Percentiles rank a stretch among this genome's conserved stretches.
Evolutionary conservation across 805 yeast genomes (phyloP).

Genomic region (Wickerhamiella bombiphila): DNA sequence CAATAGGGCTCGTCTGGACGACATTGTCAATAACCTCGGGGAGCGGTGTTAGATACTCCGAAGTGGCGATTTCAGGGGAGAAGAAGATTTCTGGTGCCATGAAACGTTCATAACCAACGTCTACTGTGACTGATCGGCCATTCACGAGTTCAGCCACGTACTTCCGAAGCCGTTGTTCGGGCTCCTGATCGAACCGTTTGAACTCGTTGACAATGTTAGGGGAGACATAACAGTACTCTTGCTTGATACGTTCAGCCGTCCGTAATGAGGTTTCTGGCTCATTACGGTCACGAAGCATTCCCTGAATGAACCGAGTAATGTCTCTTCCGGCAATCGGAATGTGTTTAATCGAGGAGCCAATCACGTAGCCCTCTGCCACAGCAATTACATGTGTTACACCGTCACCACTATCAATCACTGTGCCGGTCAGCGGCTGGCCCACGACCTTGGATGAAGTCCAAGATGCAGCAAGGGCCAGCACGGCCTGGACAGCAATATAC

Average conservation of each 20-base stretch:
- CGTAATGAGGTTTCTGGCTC: constrained; percentile 85
- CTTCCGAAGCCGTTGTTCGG: constrained; percentile 76
- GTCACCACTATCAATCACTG: constrained; percentile 96
- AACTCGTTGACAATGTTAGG: constrained; percentile 97
- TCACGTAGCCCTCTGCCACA: constrained; percentile 97
- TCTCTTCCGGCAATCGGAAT: constrained; percentile 99
- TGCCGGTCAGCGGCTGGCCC: constrained; percentile 93
- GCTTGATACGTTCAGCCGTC: constrained; percentile 95
- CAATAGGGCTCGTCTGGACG: constrained; percentile 90
- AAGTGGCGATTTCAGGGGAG: constrained; percentile 92
- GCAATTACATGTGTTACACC: constrained; percentile 99
- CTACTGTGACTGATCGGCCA: constrained; percentile 55
- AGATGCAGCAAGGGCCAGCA: constrained; percentile 92
- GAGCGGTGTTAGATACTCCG: constrained; percentile 88
- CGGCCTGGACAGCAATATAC: constrained; percentile 98
- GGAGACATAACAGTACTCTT: constrained; percentile 91
- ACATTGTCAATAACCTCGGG: constrained; percentile 94
- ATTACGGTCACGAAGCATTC: constrained; percentile 88
- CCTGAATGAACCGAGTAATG: constrained; percentile 85
- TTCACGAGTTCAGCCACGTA: constrained; percentile 58
- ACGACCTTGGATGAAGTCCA: constrained; percentile 96
- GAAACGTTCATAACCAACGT: constrained; percentile 94
- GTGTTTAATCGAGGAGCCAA: constrained; percentile 92
- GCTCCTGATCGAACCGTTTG: constrained; percentile 83
- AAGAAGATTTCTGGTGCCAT: constrained; percentile 98